These are phyloP conservation scores for Buddleja alternifolia DNA, from an alignment of 257 asterid genomes.

Conservation along the genomic window DNA sequence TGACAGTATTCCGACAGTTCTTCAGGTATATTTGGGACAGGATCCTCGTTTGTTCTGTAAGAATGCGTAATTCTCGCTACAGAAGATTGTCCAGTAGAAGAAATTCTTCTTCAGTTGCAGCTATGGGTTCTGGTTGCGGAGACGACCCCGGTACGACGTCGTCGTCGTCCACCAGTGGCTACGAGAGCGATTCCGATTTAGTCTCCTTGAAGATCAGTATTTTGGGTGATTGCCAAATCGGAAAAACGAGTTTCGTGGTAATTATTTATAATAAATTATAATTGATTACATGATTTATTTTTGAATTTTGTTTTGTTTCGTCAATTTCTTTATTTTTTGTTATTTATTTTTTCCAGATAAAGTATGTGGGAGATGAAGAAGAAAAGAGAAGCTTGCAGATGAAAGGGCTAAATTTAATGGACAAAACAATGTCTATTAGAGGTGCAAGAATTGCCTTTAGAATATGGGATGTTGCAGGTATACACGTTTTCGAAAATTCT, in stretches of 20 bases:
- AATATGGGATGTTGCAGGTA: conserved; percentile 97
- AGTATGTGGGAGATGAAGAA: conserved; percentile 82
- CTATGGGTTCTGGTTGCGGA: conserved; percentile 19
- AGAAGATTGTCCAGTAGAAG: conserved; percentile 46
- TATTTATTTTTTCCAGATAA: too few species aligned
- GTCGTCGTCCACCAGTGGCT: conserved; percentile 39
- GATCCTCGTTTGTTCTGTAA: conserved; percentile 59
- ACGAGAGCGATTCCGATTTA: conserved; percentile 73
- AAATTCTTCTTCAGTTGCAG: conserved; percentile 13
- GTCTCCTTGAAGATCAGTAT: conserved; percentile 83
- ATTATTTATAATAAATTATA: not conserved
- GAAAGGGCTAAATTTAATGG: conserved; percentile 83
- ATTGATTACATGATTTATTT: not conserved
- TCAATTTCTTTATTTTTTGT: not conserved
- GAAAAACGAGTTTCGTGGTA: conserved; percentile 89
- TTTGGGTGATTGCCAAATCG: conserved; percentile 91
- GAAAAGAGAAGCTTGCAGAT: conserved; percentile 67
- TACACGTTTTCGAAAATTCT: too few species aligned
- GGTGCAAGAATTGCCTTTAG: conserved; percentile 85
- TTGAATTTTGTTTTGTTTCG: not conserved
- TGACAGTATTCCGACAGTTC: conserved; percentile 51
- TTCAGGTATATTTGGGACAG: conserved; percentile 63
- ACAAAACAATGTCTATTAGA: conserved; percentile 57
- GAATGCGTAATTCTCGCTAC: conserved; percentile 48
- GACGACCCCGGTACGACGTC: conserved; percentile 33